A percentile compares a stretch with the other conserved stretches of the same genome.
These are phyloP conservation scores for Moesziomyces sp. DNA, from an alignment of 1,284 basidiomycete genomes.

Conservation along the genomic window DNA sequence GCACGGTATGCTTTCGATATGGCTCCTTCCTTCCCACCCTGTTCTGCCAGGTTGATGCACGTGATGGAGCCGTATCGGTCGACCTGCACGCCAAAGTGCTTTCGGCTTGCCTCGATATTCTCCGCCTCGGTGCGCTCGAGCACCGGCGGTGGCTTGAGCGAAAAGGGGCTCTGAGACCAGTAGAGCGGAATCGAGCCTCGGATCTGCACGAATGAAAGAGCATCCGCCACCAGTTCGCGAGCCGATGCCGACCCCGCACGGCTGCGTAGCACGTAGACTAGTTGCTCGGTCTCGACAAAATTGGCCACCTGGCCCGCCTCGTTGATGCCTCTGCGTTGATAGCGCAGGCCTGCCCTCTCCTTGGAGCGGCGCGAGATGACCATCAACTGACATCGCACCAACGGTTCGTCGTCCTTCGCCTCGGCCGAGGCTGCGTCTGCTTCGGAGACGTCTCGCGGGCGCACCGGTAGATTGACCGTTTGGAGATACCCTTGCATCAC, in stretches of 20 bases:
- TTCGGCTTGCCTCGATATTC: conserved; percentile 69
- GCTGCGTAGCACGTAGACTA: conserved; percentile 71
- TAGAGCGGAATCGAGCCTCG: conserved; percentile 86
- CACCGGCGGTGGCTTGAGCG: conserved; percentile 80
- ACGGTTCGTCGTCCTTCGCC: conserved; percentile 2
- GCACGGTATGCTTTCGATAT: conserved; percentile 83
- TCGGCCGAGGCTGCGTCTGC: not conserved
- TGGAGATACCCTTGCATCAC: conserved; percentile 91
- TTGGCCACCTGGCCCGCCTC: conserved; percentile 97
- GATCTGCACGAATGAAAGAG: conserved; percentile 89
- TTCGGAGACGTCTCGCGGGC: conserved; percentile 7
- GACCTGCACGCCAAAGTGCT: conserved; percentile 69
- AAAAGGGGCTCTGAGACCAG: conserved; percentile 96
- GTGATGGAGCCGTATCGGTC: conserved; percentile 72
- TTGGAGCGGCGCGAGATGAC: conserved; percentile 84
- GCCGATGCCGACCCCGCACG: not conserved
- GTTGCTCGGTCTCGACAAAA: conserved; percentile 95
- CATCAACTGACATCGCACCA: conserved; percentile 72
- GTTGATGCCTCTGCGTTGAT: conserved; percentile 95
- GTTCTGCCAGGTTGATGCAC: conserved; percentile 82
- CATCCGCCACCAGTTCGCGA: conserved; percentile 74
- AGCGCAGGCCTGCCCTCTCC: conserved; percentile 94
- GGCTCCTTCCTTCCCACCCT: conserved; percentile 83
- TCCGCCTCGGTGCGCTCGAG: conserved; percentile 92
- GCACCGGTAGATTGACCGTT: conserved; percentile 46